phyloP scores from a whole-genome alignment of 1,284 basidiomycete genomes.

The Takashimella koratensis region DNA sequence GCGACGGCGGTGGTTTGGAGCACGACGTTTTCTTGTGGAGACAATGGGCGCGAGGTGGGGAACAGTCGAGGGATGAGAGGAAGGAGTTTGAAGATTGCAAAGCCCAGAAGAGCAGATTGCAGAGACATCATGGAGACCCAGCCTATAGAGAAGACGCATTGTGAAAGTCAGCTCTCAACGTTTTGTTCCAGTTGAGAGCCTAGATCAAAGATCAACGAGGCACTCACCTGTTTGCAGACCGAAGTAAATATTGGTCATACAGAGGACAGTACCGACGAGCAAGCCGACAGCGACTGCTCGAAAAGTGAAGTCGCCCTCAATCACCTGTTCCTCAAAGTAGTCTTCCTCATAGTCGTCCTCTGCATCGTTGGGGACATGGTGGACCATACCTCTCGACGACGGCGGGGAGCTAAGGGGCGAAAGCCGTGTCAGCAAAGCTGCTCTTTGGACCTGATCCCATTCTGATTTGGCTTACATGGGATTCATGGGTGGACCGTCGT shows the following conservation, averaged over 20 bases:
- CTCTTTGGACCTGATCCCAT: no score
- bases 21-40: constrained; percentile 85
- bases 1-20: constrained; percentile 94
- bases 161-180: no score
- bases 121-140: constrained; percentile 75
- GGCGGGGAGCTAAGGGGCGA: constrained; percentile 18
- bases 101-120: constrained; percentile 87
- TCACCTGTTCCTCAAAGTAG: constrained; percentile 16
- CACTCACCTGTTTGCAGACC: constrained; percentile 45
- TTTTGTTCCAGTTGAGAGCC: neutral
- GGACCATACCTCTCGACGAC: constrained; percentile 12
- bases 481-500: constrained; percentile 5
- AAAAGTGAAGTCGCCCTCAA: constrained; percentile 43
- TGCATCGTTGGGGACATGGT: constrained; percentile 13
- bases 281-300: constrained; percentile 46
- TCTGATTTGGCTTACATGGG: constrained; percentile 5
- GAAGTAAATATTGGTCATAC: constrained; percentile 51
- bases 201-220: neutral
- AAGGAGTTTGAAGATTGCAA: constrained; percentile 69
- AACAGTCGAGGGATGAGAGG: constrained; percentile 54
- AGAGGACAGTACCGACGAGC: constrained; percentile 43
- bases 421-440: neutral
- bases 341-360: constrained; percentile 19
- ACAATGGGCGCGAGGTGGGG: constrained; percentile 54
- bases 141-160: constrained; percentile 21